Conservation (phyloP, 768 basidiomycete genomes). For the Lactarius akahatsu region DNA sequence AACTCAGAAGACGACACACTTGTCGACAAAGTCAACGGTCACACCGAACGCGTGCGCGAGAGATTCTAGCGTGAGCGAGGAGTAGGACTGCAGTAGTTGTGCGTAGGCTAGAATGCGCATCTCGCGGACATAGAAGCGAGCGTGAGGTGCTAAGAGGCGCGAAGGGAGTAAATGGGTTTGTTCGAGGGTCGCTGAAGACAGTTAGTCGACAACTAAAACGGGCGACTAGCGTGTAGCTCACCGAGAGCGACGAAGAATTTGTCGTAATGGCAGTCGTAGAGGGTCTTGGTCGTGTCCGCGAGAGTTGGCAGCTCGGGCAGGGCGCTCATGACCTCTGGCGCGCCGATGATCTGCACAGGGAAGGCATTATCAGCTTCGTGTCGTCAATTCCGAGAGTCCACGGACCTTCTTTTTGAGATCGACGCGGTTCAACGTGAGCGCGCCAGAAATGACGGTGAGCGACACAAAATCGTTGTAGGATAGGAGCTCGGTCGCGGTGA, state of each 20-base stretch:
- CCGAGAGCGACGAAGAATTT: conserved; percentile 91
- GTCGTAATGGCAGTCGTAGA: conserved; percentile 93
- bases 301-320: conserved; percentile 81
- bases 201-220: conserved; percentile 15
- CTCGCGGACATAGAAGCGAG: conserved; percentile 89
- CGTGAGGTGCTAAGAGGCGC: conserved; percentile 80
- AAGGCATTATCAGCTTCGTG: not conserved
- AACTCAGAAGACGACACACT: conserved; percentile 45
- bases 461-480: conserved; percentile 89
- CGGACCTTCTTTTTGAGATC: conserved; percentile 89
- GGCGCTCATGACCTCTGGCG: conserved; percentile 86
- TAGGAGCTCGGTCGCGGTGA: conserved; percentile 89
- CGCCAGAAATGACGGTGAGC: conserved; percentile 76
- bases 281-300: conserved; percentile 76
- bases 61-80: conserved; percentile 84
- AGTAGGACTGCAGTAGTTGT: conserved; percentile 90
- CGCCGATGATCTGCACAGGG: conserved; percentile 62
- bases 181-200: conserved; percentile 72
- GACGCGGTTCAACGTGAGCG: conserved; percentile 72
- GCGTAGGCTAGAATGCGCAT: conserved; percentile 94
- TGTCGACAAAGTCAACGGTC: conserved; percentile 82
- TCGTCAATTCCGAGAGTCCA: not conserved
- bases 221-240: conserved; percentile 35
- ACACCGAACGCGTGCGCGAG: conserved; percentile 89
- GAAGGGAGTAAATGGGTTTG: conserved; percentile 85